These are phyloP conservation scores for Firmiana major DNA, from an alignment of 345 rosid genomes.

Conservation along the genomic window DNA sequence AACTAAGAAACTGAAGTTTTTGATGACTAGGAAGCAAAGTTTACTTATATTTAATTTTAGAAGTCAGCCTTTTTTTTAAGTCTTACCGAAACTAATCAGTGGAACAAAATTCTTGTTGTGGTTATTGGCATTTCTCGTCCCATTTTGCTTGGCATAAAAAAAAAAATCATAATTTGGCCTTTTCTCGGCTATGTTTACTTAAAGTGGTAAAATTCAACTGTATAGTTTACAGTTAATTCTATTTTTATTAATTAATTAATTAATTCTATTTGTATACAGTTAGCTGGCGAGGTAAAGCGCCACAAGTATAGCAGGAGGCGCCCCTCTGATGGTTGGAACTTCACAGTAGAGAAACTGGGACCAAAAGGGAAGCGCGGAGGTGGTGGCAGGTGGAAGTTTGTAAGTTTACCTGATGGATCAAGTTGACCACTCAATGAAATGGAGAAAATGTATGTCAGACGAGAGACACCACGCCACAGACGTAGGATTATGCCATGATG, in stretches of 20 bases:
- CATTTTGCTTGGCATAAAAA: background rate
- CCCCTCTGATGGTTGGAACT: conserved; percentile 74
- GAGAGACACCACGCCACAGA: conserved; percentile 82
- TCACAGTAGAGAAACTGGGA: conserved; percentile 85
- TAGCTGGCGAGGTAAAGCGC: conserved; percentile 72
- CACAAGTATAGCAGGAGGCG: conserved; percentile 90
- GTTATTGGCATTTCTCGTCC: background rate
- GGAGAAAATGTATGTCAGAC: conserved; percentile 77
- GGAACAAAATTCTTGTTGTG: background rate
- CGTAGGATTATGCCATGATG: conserved; percentile 39
- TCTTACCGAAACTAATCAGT: background rate
- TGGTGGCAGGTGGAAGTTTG: conserved; percentile 93
- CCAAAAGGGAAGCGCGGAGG: conserved; percentile 73
- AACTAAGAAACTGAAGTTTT: background rate
- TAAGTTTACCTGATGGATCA: conserved; percentile 90
- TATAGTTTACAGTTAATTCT: background rate
- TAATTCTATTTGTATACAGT: conserved; percentile 34
- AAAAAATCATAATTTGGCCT: background rate
- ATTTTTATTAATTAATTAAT: background rate
- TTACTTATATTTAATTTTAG: background rate
- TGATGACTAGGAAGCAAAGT: background rate
- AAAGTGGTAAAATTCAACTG: background rate
- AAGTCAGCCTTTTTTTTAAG: background rate
- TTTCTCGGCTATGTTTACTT: background rate
- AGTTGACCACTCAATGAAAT: conserved; percentile 72